Conservation (phyloP, 768 basidiomycete species). For the Sporobolomyces roseus region DNA sequence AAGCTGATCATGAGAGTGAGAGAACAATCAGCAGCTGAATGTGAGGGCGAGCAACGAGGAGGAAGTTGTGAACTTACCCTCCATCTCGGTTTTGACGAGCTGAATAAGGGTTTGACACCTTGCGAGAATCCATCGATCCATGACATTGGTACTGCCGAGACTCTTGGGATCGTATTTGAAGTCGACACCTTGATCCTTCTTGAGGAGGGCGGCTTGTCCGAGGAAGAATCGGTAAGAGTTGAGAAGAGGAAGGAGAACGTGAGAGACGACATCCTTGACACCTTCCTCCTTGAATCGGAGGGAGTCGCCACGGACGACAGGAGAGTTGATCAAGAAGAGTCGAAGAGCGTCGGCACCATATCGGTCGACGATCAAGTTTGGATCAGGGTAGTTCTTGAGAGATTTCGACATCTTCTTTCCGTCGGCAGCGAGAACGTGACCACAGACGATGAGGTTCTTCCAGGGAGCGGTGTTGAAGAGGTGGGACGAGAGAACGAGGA, state of each 20-base stretch:
- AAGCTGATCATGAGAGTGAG: slow-evolving; percentile 52
- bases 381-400: slow-evolving; percentile 93
- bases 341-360: slow-evolving; percentile 95
- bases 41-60: background rate
- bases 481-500: slow-evolving; percentile 92
- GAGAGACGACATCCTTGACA: slow-evolving; percentile 90
- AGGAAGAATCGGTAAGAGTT: slow-evolving; percentile 99
- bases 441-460: slow-evolving; percentile 96
- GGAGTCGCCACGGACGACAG: slow-evolving; percentile 95
- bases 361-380: slow-evolving; percentile 77
- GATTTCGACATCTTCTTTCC: slow-evolving; percentile 99
- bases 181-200: slow-evolving; percentile 69
- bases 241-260: slow-evolving; percentile 96
- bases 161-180: slow-evolving; percentile 88
- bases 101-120: slow-evolving; percentile 95
- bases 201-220: slow-evolving; percentile 80
- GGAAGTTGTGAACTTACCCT: slow-evolving; percentile 54
- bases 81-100: slow-evolving; percentile 90
- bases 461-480: slow-evolving; percentile 89
- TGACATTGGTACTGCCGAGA: slow-evolving; percentile 79
- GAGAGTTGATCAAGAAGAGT: slow-evolving; percentile 98
- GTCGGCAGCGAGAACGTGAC: slow-evolving; percentile 84
- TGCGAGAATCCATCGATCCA: slow-evolving; percentile 98
- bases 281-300: slow-evolving; percentile 97
- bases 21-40: background rate